Base-by-base conservation (phyloP, 208 protist genomes). In the Crithidia acanthocephali region DNA sequence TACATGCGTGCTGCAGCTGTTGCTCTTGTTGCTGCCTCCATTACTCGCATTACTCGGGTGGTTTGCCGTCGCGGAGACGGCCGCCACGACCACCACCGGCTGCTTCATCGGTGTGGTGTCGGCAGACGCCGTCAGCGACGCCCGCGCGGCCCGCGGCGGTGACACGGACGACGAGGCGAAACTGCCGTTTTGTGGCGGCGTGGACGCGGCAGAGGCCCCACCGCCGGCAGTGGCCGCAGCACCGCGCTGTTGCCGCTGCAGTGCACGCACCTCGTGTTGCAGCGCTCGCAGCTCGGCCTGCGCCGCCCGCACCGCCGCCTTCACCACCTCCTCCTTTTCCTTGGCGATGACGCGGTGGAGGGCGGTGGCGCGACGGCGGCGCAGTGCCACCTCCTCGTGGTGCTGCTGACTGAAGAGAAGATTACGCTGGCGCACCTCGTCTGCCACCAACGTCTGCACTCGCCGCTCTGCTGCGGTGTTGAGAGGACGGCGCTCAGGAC, bases 211-310 rank as follows among this genome's bases (percentile, higher is more conserved):
- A 6, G 61, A 53, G 28, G 47, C 44, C 1, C 27, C 6, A 42
- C 9, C 13, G 37, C 13, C n/a, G n/a, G n/a, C n/a, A n/a, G n/a
- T 42, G 9, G 37, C 13, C 44, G 16, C 44, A 48, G 9, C 44
- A 48, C 44, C 16, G 18, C 44, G 22, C 11, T 40, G 23, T 4
- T 25, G 59, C 55, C 20, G 56, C 62, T 70, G 62, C 25, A 59
- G 28, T 6, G 37, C 16, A 20, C 75, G 60, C 65, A 83, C 55
- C 44, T 74, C 76, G 42, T 61, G 58, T 33, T 68, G 61, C 69
- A 82, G 52, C 2, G 55, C 64, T 3, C 48, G 27, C n/a, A 79
- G 2, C 37, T 77, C 71, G 15, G 55, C 53, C 30, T 69, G 37
- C 10, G 71, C 64, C 15, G 25, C 47, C 27, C 35, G 50, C 50